Evolutionary conservation across 1,284 basidiomycete species (phyloP), one percentile per base, ranked within the genome.

Genomic region (Papiliotrema terrestris): DNA sequence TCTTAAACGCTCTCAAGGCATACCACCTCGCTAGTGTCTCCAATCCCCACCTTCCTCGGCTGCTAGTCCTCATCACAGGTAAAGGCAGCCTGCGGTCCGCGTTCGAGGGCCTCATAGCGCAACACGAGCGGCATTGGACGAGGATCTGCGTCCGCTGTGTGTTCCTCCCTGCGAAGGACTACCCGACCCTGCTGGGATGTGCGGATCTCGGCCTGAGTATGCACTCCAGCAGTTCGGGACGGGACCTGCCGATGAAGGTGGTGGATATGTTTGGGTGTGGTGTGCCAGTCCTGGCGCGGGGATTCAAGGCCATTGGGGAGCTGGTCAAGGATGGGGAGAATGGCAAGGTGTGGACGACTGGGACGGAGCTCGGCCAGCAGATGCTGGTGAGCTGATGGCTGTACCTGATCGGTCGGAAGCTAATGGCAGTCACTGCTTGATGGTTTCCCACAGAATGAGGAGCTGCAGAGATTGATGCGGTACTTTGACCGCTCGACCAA

Each of bases 201-300:
- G 91, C 93, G 2, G 93, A 98, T 74, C 66, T 99, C 19, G 96
- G 96, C 1, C 83, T 98, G 47, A 91, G 86, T 55, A 79, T 99
- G 54, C 96, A 99, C 74, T 84, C 86, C 17, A 92, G 89, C 71
- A 93, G 90, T 1, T 95, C 91, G 0, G 89, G 84, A 0, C 78
- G 95, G 45, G 96, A 99, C 75, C 79, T 99, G 51, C 96, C 96
- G 1, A 99, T 99, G 96, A 99, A 99, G 76, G 87, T 99, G 9
- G 94, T 99, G 2, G 96, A 99, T 74, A 98, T 98, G 96, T 96
- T 98, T 75, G 96, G 96, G 0, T 98, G 93, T 63, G 87, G 86
- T 2, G 79, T 97, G 50, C 94, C 94, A 0, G 96, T 98, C 3
- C 89, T 94, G 60, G 94, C 96, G 0, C 80, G 93, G 8, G 81